A percentile compares a stretch with the other conserved stretches of the same genome.
These are phyloP conservation scores for Fraxinus angustifolia DNA, from an alignment of 305 asterid genomes.

Conservation along the genomic window DNA sequence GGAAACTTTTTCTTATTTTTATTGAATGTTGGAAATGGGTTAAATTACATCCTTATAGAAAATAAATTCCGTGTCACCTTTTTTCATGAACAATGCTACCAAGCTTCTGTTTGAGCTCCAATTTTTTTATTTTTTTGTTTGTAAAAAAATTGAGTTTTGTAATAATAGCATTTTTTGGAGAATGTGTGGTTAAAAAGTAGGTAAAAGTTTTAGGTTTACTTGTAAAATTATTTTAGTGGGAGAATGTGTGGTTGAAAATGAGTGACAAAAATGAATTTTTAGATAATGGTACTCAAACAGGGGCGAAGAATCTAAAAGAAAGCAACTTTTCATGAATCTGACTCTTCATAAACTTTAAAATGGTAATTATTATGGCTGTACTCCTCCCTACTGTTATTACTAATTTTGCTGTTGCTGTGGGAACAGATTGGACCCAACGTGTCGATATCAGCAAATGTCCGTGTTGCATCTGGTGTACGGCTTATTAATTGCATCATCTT, in stretches of 20 bases:
- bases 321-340: background rate
- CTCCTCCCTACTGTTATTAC: background rate
- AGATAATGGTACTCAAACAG: background rate
- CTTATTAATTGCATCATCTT: slow-evolving; percentile 66
- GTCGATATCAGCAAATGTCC: slow-evolving; percentile 85
- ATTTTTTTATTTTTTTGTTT: too few relatives aligned
- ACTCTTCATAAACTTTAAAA: background rate
- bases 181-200: too few relatives aligned
- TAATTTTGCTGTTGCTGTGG: background rate
- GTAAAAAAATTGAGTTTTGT: too few relatives aligned
- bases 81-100: background rate
- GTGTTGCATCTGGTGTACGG: slow-evolving; percentile 76
- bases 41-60: background rate
- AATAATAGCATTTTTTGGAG: too few relatives aligned
- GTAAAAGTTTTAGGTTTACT: too few relatives aligned
- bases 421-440: slow-evolving; percentile 86
- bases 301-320: background rate
- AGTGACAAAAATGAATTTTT: background rate
- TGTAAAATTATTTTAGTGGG: background rate
- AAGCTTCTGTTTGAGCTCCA: too few relatives aligned
- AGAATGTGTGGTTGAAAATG: background rate
- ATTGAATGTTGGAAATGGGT: background rate
- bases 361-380: background rate
- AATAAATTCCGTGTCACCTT: background rate
- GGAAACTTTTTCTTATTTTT: background rate